Evolutionary conservation across 2,329 filamentous ascomycete genomes (phyloP), one percentile per base, ranked within the genome.

Genomic region (Verticillium zaregamsianum): DNA sequence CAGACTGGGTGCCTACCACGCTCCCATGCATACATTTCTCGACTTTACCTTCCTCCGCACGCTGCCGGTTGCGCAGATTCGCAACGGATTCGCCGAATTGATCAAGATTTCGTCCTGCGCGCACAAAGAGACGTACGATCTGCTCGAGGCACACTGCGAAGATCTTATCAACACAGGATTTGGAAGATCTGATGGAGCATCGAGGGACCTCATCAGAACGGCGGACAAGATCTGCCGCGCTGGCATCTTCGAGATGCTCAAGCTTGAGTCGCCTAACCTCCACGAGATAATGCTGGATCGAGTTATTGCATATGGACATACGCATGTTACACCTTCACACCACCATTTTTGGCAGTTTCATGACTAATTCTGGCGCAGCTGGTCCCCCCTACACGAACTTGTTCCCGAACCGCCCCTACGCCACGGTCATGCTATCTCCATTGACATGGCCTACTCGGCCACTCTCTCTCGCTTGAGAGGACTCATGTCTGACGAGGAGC

Each of bases 31-130:
- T 70, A 91, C 89, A 0, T 90, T 91, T 77, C 82, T 91, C 55
- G 89, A 91, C 72, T 91, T 91, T 71, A 84, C 81, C 17, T 91
- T 91, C 74, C 77, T 91, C n/a, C 84, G 85, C 55, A 89, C 86
- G 1, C 77, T 91, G 0, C 88, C 89, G 0, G 80, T 80, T 11
- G 84, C 86, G 2, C 88, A 91, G 72, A 87, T 91, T 69, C 81
- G 89, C 61, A 91, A 91, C 64, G 89, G 89, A 0, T 91, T 91
- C 65, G 89, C 89, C 23, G 89, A 91, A 76, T 73, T 91, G 66
- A 90, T 91, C 78, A 91, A 91, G 77, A 91, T 91, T 66, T 89
- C 87, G 0, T 88, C 86, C 2, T 91, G 89, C 69, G 86, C 87
- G 15, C 86, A 91, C 70, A 75, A 84, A 25, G 76, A 81, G 20